These are phyloP conservation scores for Elaeis guineensis DNA, from an alignment of 176 grass and related monocot species.

Conservation along the genomic window DNA sequence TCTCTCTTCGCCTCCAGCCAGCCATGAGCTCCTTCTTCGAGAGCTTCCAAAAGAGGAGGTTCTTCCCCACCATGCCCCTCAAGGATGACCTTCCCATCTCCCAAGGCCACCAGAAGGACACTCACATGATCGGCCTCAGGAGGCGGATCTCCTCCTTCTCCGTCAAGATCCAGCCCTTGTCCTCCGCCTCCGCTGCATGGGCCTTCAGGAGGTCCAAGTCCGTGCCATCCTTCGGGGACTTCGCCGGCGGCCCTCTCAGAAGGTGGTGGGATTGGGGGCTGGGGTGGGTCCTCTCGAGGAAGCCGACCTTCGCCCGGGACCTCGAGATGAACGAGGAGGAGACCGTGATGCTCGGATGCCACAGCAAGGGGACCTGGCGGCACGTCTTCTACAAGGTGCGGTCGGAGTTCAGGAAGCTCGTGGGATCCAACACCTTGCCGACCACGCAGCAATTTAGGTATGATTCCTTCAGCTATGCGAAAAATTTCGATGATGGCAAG, in stretches of 20 bases:
- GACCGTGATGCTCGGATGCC: constrained; percentile 48
- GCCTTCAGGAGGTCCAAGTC: constrained; percentile 58
- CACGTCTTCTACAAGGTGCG: constrained; percentile 77
- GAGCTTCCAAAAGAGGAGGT: constrained; percentile 73
- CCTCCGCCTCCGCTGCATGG: constrained; percentile 49
- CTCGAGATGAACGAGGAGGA: constrained; percentile 99
- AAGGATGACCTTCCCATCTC: constrained; percentile 83
- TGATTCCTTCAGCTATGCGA: constrained; percentile 77
- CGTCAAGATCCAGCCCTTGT: constrained; percentile 83
- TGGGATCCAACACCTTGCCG: constrained; percentile 43
- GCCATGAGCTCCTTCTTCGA: constrained; percentile 79
- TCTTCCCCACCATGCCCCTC: constrained; percentile 58
- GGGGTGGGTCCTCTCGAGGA: constrained; percentile 69
- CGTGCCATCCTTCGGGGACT: constrained; percentile 37
- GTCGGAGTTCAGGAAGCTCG: constrained; percentile 49
- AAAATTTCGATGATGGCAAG: constrained; percentile 77
- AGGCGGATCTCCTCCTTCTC: constrained; percentile 89
- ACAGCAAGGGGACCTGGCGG: constrained; percentile 50
- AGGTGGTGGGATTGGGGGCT: constrained; percentile 70
- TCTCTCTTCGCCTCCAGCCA: constrained; percentile 1
- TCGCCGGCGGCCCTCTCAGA: constrained; percentile 30
- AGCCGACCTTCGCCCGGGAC: constrained; percentile 55
- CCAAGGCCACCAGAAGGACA: constrained; percentile 27
- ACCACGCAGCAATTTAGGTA: constrained; percentile 61
- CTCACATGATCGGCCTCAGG: constrained; percentile 55